phyloP scores from a whole-genome alignment of 1,284 basidiomycete genomes.

The Phlebopus sp. region DNA sequence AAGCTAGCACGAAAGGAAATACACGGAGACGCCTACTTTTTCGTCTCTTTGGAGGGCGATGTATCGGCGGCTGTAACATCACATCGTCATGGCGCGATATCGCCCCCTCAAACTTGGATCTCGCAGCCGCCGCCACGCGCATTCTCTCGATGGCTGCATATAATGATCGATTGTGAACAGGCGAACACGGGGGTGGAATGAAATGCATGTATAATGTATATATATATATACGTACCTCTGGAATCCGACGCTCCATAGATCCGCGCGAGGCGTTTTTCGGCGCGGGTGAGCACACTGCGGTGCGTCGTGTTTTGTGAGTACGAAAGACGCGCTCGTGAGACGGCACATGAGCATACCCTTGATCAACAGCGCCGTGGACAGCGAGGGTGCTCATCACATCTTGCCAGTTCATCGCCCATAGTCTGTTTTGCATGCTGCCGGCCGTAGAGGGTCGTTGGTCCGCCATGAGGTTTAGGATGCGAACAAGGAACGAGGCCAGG shows the following conservation, averaged over 20 bases:
- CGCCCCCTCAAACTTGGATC: neutral
- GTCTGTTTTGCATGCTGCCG: conserved; percentile 34
- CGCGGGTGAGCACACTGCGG: conserved; percentile 22
- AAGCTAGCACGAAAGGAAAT: too few species aligned
- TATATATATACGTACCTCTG: conserved; percentile 12
- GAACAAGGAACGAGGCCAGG: conserved; percentile 16
- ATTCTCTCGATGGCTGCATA: conserved; percentile 3
- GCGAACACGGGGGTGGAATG: too few species aligned
- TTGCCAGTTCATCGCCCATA: conserved; percentile 30
- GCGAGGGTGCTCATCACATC: conserved; percentile 26
- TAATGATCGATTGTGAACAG: neutral
- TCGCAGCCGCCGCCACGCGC: conserved; percentile 1
- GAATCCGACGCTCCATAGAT: conserved; percentile 24
- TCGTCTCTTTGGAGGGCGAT: neutral
- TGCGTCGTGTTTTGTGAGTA: conserved; percentile 6
- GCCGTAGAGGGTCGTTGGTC: conserved; percentile 27
- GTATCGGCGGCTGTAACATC: neutral
- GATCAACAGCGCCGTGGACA: conserved; percentile 17
- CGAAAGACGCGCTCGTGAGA: neutral
- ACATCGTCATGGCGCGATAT: neutral
- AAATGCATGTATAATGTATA: too few species aligned
- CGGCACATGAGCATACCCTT: conserved; percentile 12
- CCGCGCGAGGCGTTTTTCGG: conserved; percentile 21
- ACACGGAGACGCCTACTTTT: neutral
- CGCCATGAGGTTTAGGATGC: conserved; percentile 23